Evolutionary conservation across 371 early-diverging fungal species (phyloP), one percentile per base, ranked within the genome.

Genomic region (Rhizopus sp.): DNA sequence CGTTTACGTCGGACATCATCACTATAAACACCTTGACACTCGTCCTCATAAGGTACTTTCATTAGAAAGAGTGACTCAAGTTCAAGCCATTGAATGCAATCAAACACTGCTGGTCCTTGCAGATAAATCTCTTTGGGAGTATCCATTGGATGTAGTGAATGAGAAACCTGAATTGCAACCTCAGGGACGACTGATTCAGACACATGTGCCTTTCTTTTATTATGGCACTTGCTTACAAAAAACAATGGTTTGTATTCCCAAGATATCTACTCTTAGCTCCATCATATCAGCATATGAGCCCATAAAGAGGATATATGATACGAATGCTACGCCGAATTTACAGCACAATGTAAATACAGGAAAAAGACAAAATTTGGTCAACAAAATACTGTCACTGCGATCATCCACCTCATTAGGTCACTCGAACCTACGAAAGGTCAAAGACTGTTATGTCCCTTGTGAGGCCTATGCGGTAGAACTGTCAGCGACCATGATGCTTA

Each of bases 381-480:
- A 17, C 29, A 46, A 16, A 4, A 41, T 60, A 12, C 16, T 58
- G n/a, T 12, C 44, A 3, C n/a, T 51, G 23, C 50, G 32, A 35
- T 23, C 38, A 7, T 39, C 48, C 39, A 30, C 53, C 35, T 37
- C 53, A 7, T 53, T 55, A 8, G 38, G 51, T 30, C 66, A 72
- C 34, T 39, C 68, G n/a, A 65, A 69, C 50, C 56, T 78, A 2
- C 51, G 56, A 23, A 67, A 67, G 34, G 54, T 73, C 42, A 78
- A 75, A 32, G 75, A 75, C 13, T 57, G 57, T 32, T 78, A 78
- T 56, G 66, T 78, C 2, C 78, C 78, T 1, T 52, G 63, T 45
- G 78, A 78, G 50, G 75, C 73, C 2, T 75, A 69, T 64, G 69
- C 71, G 4, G 56, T 78, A 10, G 78, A 75, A 31, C 34, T 78